phyloP scores from a whole-genome alignment of 2,329 filamentous ascomycete genomes.

The Curvularia eragrostidis region DNA sequence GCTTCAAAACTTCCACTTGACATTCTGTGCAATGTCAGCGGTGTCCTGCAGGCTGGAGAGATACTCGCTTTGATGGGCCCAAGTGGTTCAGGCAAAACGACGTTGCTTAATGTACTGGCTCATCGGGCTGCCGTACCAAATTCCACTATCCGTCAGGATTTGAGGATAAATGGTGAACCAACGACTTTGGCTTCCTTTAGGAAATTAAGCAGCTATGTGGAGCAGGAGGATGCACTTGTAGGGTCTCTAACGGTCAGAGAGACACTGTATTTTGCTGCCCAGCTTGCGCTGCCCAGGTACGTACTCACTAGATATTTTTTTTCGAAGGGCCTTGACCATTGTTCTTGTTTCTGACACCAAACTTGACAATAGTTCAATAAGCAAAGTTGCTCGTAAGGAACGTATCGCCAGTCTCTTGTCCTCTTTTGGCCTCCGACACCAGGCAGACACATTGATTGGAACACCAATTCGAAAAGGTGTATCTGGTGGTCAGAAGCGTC shows the following conservation, averaged over 20 bases:
- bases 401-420: conserved; percentile 71
- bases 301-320: background rate
- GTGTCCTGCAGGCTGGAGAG: conserved; percentile 72
- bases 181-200: conserved; percentile 65
- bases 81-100: conserved; percentile 76
- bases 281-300: conserved; percentile 63
- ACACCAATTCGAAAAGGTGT: conserved; percentile 85
- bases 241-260: conserved; percentile 81
- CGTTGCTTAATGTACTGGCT: conserved; percentile 80
- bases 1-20: conserved; percentile 67
- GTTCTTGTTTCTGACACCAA: background rate
- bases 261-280: conserved; percentile 78
- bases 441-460: conserved; percentile 75
- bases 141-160: conserved; percentile 60
- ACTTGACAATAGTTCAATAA: conserved; percentile 51
- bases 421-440: conserved; percentile 74
- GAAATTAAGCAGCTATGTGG: conserved; percentile 76
- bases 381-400: conserved; percentile 64
- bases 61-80: conserved; percentile 84
- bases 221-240: conserved; percentile 86
- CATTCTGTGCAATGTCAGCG: conserved; percentile 69
- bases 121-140: conserved; percentile 63
- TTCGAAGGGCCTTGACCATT: background rate
- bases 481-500: conserved; percentile 82
- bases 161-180: conserved; percentile 68